Base-by-base conservation (phyloP, 257 asterid species). In the Buddleja alternifolia region DNA sequence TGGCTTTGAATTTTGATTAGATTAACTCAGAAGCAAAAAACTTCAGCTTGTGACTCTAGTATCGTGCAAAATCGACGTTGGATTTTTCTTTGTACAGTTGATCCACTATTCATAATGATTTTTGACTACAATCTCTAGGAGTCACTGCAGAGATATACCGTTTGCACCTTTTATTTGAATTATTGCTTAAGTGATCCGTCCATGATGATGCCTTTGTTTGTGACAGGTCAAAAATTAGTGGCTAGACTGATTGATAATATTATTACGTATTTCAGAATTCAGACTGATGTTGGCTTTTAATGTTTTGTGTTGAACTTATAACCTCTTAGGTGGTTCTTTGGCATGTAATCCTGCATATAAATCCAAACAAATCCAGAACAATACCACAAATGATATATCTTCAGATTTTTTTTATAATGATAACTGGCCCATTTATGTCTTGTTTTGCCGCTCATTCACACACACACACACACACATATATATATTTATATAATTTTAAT, bases 311-410 rank as follows among this genome's bases (percentile, higher is more conserved):
- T 36, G 1, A 58, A 36, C 32, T 36, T 58, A 37, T 34, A 37
- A 34, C 29, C 16, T 39, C 32, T 36, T 8, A 47, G 11, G 2
- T 14, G 6, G 44, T 19, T 8, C 61, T 36, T 58, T 58, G 47
- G 24, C 29, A 37, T 37, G 45, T 24, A 15, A n/a, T 29, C 45
- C 63, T 32, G 16, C 23, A 29, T 36, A 15, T 16, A 36, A 17
- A 58, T 34, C 3, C 3, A 34, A 58, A 53, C 16, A 16, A 2
- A 34, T 21, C 10, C 8, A 16, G 47, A 47, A 58, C 29, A 36
- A 58, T 58, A 56, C 45, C 44, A n/a, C 15, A 7, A 58, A 36
- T 58, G n/a, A n/a, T n/a, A n/a, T n/a, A n/a, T n/a, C n/a, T n/a
- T n/a, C n/a, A n/a, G n/a, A n/a, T n/a, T n/a, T n/a, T n/a, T n/a